phyloP scores from a whole-genome alignment of 805 yeast genomes.

The Metschnikowia cerradonensis region DNA sequence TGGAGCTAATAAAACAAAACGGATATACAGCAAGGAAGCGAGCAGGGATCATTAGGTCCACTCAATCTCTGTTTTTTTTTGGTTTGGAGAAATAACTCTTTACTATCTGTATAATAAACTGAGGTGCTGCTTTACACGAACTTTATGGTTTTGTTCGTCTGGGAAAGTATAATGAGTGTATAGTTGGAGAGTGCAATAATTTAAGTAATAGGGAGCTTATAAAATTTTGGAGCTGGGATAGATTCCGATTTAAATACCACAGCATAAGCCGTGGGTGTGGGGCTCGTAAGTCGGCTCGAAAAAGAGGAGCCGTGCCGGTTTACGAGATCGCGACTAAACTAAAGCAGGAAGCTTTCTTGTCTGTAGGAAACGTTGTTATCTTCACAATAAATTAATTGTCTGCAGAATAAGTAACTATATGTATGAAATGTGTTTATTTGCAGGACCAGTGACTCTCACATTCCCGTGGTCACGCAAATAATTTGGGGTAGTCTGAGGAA shows the following conservation, averaged over 20 bases:
- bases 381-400: too few species aligned
- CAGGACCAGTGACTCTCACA: not conserved
- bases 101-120: too few species aligned
- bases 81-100: too few species aligned
- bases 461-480: not conserved
- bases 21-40: not conserved
- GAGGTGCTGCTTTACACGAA: not conserved
- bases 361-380: too few species aligned
- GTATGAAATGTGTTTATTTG: not conserved
- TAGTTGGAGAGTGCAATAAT: not conserved
- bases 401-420: too few species aligned
- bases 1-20: not conserved
- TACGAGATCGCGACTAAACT: not conserved
- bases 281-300: not conserved
- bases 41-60: not conserved
- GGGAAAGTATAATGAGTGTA: not conserved
- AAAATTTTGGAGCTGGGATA: too few species aligned
- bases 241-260: not conserved
- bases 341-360: not conserved
- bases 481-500: not conserved
- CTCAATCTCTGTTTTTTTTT: too few species aligned
- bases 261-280: not conserved
- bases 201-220: too few species aligned
- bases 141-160: not conserved
- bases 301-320: constrained; percentile 1